Percentiles rank a stretch among this genome's conserved stretches.
Conservation (phyloP, 78 protist species). For the Dictyostelium capitatum region DNA sequence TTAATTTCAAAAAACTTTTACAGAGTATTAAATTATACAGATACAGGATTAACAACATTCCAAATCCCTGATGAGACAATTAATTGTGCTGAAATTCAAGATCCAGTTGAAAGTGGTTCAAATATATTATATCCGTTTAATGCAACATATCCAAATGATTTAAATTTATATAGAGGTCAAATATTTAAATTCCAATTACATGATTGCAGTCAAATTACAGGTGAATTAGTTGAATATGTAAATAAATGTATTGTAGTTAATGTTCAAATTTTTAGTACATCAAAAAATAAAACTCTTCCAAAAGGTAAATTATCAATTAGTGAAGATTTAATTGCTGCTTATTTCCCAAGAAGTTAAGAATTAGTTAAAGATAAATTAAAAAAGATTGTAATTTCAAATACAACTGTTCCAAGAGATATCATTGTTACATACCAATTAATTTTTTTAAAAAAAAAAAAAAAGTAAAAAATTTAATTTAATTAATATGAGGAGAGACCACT, state of each 20-base stretch:
- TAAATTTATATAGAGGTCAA: background rate
- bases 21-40: no score
- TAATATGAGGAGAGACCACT: no score
- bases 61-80: background rate
- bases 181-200: background rate
- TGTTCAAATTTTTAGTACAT: background rate
- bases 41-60: no score
- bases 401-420: background rate
- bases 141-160: background rate
- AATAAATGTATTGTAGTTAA: no score
- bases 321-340: no score
- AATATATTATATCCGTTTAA: background rate
- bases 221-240: background rate
- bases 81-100: background rate
- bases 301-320: background rate
- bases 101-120: background rate
- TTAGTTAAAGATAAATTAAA: background rate
- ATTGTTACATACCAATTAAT: background rate
- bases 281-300: background rate
- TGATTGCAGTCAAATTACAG: background rate
- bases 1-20: no score
- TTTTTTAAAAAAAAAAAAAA: no score
- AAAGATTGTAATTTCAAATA: background rate
- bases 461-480: no score
- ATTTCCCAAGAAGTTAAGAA: background rate